A percentile compares a stretch with the other conserved stretches of the same genome.
phyloP scores from a whole-genome alignment of 2,329 filamentous ascomycete species.

The Ceratocystis cacaofunesta region DNA sequence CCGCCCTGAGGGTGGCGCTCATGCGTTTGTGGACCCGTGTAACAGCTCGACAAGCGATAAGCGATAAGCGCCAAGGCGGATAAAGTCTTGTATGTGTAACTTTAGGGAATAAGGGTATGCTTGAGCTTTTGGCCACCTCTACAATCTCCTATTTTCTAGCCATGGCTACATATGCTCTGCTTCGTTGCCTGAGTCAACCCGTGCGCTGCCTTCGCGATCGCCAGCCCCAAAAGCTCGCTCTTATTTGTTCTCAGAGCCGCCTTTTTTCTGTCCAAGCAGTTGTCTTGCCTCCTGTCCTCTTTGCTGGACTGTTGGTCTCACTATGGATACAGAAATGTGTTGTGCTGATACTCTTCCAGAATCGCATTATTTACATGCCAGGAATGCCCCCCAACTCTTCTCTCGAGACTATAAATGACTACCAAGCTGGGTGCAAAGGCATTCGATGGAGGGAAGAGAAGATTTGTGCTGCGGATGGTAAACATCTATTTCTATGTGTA shows the following conservation, averaged over 20 bases:
- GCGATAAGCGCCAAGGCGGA: too few relatives aligned
- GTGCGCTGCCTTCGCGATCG: neutral
- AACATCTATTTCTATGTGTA: constrained; percentile 45
- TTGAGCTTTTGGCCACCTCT: neutral
- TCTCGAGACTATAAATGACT: constrained; percentile 51
- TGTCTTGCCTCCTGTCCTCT: constrained; percentile 52
- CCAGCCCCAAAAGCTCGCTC: neutral
- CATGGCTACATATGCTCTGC: too few relatives aligned
- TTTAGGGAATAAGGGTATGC: too few relatives aligned
- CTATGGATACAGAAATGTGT: constrained; percentile 54
- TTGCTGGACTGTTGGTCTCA: constrained; percentile 47
- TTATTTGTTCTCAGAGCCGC: neutral
- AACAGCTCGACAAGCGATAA: too few relatives aligned
- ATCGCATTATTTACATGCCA: constrained; percentile 71
- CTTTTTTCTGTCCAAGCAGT: constrained; percentile 21
- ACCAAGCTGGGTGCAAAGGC: constrained; percentile 41
- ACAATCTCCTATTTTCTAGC: neutral
- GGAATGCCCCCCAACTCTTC: constrained; percentile 57
- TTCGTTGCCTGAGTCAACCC: neutral
- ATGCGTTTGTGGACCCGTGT: too few relatives aligned
- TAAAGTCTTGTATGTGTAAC: too few relatives aligned
- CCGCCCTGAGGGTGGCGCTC: too few relatives aligned
- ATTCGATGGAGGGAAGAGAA: constrained; percentile 53
- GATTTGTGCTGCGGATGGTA: constrained; percentile 48
- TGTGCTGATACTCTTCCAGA: constrained; percentile 65